Base-by-base conservation (phyloP, 108 stramenopile genomes). In the Aurantiochytrium sp. region DNA sequence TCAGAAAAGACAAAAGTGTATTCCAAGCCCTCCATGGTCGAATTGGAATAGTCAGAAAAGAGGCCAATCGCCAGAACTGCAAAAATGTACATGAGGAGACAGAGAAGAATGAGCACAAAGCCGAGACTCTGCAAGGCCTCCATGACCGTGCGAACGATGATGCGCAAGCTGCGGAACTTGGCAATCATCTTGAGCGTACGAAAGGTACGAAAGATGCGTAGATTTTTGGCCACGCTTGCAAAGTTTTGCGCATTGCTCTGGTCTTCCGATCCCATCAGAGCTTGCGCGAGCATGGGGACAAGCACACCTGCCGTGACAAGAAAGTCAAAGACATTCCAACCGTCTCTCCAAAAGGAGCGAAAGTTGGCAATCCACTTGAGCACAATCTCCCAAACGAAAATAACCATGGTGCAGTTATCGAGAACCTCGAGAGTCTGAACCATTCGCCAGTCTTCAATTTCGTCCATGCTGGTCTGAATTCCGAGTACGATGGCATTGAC, bases 161-260 rank as follows among this genome's bases (percentile, higher is more conserved):
- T 83, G 10, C 76, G 45, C 76, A 83, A 23, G 49, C 76, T 83
- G n/a, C 76, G 76, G 4, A 83, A 83, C 76, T 83, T 83, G 76
- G 76, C 76, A 53, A 83, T 83, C 76, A 83, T 83, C 51, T 83
- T 83, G 6, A 83, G 28, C n/a, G 76, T 83, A 83, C 76, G 76
- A 35, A 83, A 83, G n/a, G 76, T 83, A 12, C 76, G 45, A 35
- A 83, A 83, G 51, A 83, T 83, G 45, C 76, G 76, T 6, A 83
- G 51, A 53, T 53, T 83, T 28, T 83, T 83, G 4, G 76, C 76
- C 14, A 83, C 76, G 76, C 76, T 53, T 53, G 76, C 76, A 83
- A 83, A 83, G 51, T 83, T 83, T 53, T 83, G 76, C n/a, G 76
- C 76, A 45, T 83, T 83, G 4, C 49, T 53, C 51, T 47, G 51